Evolutionary conservation across 2,329 filamentous ascomycete species (phyloP).

Genomic region (Claviceps pazoutovae): DNA sequence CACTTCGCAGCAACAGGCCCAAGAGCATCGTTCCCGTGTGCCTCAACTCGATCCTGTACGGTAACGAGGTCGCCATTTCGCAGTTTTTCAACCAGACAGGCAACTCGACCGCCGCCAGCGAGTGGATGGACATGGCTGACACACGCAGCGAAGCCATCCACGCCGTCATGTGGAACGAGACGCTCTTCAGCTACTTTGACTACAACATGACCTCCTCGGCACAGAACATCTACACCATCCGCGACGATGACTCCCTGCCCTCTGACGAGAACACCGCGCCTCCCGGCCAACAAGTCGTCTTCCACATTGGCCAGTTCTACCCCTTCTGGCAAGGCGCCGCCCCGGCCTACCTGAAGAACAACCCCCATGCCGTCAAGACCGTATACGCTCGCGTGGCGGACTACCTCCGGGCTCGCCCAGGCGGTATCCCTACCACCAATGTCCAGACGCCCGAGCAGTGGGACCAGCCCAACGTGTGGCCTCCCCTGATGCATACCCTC

Average conservation of each 20-base stretch:
- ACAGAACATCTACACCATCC: constrained; percentile 40
- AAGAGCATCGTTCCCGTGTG: constrained; percentile 47
- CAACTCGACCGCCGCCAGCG: constrained; percentile 32
- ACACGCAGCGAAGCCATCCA: constrained; percentile 48
- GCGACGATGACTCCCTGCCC: constrained; percentile 26
- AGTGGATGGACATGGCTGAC: constrained; percentile 35
- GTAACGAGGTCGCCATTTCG: constrained; percentile 47
- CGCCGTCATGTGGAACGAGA: constrained; percentile 49
- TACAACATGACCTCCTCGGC: constrained; percentile 47
- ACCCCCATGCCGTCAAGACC: constrained; percentile 41
- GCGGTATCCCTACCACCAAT: constrained; percentile 50
- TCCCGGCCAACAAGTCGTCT: constrained; percentile 40
- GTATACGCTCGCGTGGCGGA: constrained; percentile 39
- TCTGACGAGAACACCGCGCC: constrained; percentile 29
- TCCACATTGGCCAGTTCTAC: constrained; percentile 47
- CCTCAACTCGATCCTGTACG: constrained; percentile 54
- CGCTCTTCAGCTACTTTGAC: constrained; percentile 52
- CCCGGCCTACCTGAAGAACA: constrained; percentile 38
- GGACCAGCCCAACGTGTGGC: constrained; percentile 60
- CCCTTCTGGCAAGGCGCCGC: constrained; percentile 58
- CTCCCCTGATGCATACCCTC: constrained; percentile 49
- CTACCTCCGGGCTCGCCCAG: constrained; percentile 36
- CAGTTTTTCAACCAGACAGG: constrained; percentile 37
- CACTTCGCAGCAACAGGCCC: constrained; percentile 48
- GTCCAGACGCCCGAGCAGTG: constrained; percentile 49